phyloP scores from a whole-genome alignment of 2,329 filamentous ascomycete genomes.

The Cladosporium sp. region DNA sequence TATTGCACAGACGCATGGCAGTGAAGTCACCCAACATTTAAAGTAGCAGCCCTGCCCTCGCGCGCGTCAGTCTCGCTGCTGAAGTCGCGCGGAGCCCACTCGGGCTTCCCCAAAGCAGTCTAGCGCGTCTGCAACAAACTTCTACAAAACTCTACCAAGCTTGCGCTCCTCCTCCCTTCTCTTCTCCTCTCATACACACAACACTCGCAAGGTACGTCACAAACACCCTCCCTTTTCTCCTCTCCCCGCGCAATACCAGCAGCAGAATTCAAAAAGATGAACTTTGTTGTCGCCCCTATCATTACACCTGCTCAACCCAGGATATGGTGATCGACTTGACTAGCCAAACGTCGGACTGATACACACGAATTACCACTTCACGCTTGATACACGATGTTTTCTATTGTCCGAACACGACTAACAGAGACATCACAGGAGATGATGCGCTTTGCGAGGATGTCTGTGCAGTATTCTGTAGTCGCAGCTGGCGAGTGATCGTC shows the following conservation, averaged over 20 bases:
- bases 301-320: conserved; percentile 41
- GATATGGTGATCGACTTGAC: conserved; percentile 63
- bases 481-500: background rate
- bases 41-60: background rate
- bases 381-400: background rate
- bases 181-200: conserved; percentile 21
- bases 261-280: conserved; percentile 51
- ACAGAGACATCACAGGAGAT: conserved; percentile 18
- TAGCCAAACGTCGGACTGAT: conserved; percentile 63
- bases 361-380: conserved; percentile 22
- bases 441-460: conserved; percentile 10
- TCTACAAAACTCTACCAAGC: conserved; percentile 1
- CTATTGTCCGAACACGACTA: background rate
- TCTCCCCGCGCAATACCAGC: conserved; percentile 21
- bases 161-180: conserved; percentile 4
- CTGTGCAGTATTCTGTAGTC: conserved; percentile 11
- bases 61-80: background rate
- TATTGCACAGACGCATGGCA: background rate
- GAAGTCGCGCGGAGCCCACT: conserved; percentile 4
- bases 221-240: conserved; percentile 1
- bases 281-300: conserved; percentile 64
- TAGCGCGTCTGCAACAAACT: conserved; percentile 2
- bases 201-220: conserved; percentile 27
- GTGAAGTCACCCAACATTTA: background rate
- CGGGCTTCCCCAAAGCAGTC: background rate